Base-by-base conservation (phyloP, 352 stramenopile genomes). In the Hyaloperonospora brassicae region DNA sequence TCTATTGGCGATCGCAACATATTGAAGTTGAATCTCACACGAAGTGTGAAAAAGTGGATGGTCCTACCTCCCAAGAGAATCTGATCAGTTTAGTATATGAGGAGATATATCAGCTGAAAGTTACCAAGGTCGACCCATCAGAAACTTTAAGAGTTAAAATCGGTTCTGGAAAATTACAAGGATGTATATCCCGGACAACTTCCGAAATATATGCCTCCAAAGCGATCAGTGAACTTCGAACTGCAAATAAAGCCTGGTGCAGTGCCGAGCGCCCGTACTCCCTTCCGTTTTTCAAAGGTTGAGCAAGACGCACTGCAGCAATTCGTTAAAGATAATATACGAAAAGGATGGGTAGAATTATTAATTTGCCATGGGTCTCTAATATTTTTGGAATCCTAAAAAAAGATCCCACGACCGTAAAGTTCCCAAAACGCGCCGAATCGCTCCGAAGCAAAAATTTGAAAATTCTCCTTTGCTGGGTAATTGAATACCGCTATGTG, bases 351-450 rank as follows among this genome's bases (percentile, higher is more conserved):
- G 55, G 58, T 68, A 24, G 60, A 42, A 27, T 68, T n/a, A 60
- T 55, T 2, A 50, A 69, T 46, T 64, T 52, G 5, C 52, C 56
- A 10, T 65, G 50, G 48, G 52, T 69, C 2, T 64, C 52, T 46
- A 69, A 61, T 41, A 64, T 68, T 13, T 59, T 64, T 55, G 34
- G 50, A 9, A 55, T 68, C n/a, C 55, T 55, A 0, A 61, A 68
- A 36, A 64, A 61, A 21, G 55, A 64, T 39, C 55, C 55, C 7
- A 42, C 23, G 13, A 35, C 46, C 5, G 50, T 30, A 41, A 52
- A 50, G 2, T 64, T 49, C 39, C 42, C 42, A 3, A 34, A 31
- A 47, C 55, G 55, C 12, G 17, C 41, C 4, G 41, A 68, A 42
- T 68, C 50, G 46, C 2, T 64, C 30, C 55, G 47, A 8, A 58